Percentiles rank a stretch among this genome's conserved stretches.
Conservation (phyloP, 2,329 filamentous ascomycete species). For the Nothophoma quercina region DNA sequence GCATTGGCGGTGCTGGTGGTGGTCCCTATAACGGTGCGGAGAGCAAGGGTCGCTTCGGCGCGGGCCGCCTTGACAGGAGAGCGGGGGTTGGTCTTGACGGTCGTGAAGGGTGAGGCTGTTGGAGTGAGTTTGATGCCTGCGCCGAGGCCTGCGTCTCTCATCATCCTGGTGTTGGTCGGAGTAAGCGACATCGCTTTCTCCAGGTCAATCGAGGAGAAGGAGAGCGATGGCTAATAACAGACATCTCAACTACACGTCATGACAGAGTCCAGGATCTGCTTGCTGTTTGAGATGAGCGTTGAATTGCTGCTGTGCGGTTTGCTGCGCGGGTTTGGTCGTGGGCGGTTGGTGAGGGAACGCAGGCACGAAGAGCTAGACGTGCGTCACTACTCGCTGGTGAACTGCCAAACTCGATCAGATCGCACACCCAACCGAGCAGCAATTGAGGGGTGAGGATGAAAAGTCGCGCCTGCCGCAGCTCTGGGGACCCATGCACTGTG, state of each 20-base stretch:
- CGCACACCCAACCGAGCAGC: slow-evolving; percentile 1
- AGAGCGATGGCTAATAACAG: slow-evolving; percentile 28
- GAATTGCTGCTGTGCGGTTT: neutral
- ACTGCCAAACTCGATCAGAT: neutral
- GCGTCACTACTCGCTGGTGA: neutral
- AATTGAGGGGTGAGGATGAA: slow-evolving; percentile 7
- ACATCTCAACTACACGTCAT: slow-evolving; percentile 41
- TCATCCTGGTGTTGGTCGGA: slow-evolving; percentile 52
- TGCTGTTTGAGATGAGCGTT: neutral
- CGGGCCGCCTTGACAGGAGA: slow-evolving; percentile 65
- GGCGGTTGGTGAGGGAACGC: slow-evolving; percentile 28
- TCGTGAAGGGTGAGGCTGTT: slow-evolving; percentile 68
- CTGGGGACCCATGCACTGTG: slow-evolving; percentile 14
- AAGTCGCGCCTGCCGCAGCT: slow-evolving; percentile 12
- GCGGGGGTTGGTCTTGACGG: slow-evolving; percentile 66
- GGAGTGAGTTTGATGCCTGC: slow-evolving; percentile 64
- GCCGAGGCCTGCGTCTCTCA: slow-evolving; percentile 51
- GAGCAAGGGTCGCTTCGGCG: slow-evolving; percentile 64
- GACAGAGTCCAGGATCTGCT: slow-evolving; percentile 24
- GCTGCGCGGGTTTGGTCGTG: neutral
- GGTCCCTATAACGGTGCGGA: slow-evolving; percentile 88
- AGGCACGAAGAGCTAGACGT: slow-evolving; percentile 19
- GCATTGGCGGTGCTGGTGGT: slow-evolving; percentile 85
- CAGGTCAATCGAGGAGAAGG: slow-evolving; percentile 35
- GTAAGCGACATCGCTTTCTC: slow-evolving; percentile 50